These are phyloP conservation scores for Ophiostoma sp. DNA, from an alignment of 2,329 filamentous ascomycete species.

Conservation along the genomic window DNA sequence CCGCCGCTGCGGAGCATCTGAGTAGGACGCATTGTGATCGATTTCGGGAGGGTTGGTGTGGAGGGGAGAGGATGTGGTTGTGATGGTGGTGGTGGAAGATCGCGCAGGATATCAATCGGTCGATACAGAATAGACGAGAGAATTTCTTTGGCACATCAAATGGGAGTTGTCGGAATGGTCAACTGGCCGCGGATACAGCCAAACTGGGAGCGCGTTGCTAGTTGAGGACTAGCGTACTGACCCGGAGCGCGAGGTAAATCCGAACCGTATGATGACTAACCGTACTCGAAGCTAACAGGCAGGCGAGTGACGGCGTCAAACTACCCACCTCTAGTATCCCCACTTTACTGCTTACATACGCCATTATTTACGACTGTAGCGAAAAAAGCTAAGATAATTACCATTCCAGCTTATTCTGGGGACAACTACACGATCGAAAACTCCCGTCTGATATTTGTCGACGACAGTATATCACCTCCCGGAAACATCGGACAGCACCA, in stretches of 20 bases:
- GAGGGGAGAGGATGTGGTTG: slow-evolving; percentile 15
- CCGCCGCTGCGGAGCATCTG: slow-evolving; percentile 40
- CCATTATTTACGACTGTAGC: neutral
- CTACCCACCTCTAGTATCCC: slow-evolving; percentile 1
- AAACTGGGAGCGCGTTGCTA: neutral
- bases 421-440: neutral
- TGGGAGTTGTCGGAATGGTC: slow-evolving; percentile 29
- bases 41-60: slow-evolving; percentile 11
- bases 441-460: neutral
- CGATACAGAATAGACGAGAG: slow-evolving; percentile 25
- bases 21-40: slow-evolving; percentile 43
- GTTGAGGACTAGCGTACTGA: neutral
- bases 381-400: slow-evolving; percentile 11
- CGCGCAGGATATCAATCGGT: slow-evolving; percentile 14
- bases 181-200: slow-evolving; percentile 22
- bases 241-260: slow-evolving; percentile 21
- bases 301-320: slow-evolving; percentile 1
- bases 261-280: slow-evolving; percentile 17
- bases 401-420: slow-evolving; percentile 10
- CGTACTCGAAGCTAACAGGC: neutral
- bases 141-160: slow-evolving; percentile 26
- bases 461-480: neutral
- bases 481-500: neutral
- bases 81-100: slow-evolving; percentile 13
- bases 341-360: slow-evolving; percentile 10